Conservation (phyloP, 805 yeast species). For the Wickerhamiella spandovensis region DNA sequence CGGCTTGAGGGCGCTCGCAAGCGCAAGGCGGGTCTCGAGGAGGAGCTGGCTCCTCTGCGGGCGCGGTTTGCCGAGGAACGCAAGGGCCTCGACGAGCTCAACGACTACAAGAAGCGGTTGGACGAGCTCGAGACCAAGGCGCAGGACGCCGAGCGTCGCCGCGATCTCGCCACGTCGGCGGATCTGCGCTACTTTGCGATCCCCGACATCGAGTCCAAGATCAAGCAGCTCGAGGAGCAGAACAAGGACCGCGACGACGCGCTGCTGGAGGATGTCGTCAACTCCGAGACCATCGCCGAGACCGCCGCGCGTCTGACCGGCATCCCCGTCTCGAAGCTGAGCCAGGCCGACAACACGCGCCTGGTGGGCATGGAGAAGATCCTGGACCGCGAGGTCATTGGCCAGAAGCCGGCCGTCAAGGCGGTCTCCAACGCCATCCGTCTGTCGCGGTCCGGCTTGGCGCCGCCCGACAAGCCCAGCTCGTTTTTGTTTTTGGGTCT, state of each 20-base stretch:
- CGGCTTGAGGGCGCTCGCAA: conserved; percentile 68
- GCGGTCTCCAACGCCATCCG: conserved; percentile 94
- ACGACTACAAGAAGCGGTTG: conserved; percentile 74
- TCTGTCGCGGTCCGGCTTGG: conserved; percentile 82
- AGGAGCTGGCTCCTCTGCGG: conserved; percentile 69
- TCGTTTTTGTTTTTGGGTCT: conserved; percentile 89
- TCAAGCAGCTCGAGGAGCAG: conserved; percentile 61
- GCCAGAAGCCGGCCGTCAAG: conserved; percentile 89
- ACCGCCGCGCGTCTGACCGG: conserved; percentile 95
- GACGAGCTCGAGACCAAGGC: conserved; percentile 92
- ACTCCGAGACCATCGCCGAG: conserved; percentile 85
- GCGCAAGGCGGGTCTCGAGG: conserved; percentile 71
- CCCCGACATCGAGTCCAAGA: conserved; percentile 74
- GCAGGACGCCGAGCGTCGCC: conserved; percentile 91
- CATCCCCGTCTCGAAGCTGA: conserved; percentile 86
- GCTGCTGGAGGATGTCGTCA: conserved; percentile 80
- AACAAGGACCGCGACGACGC: conserved; percentile 53
- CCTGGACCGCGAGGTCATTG: conserved; percentile 73
- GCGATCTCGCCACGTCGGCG: conserved; percentile 87
- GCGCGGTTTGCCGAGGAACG: conserved; percentile 79
- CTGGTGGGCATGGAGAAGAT: conserved; percentile 89
- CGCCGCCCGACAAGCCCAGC: conserved; percentile 94
- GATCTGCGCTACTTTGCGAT: conserved; percentile 95
- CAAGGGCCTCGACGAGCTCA: conserved; percentile 81
- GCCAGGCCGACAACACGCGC: conserved; percentile 90